Conservation (phyloP, 306 rosid species). For the Cucurbita argyrosperma region DNA sequence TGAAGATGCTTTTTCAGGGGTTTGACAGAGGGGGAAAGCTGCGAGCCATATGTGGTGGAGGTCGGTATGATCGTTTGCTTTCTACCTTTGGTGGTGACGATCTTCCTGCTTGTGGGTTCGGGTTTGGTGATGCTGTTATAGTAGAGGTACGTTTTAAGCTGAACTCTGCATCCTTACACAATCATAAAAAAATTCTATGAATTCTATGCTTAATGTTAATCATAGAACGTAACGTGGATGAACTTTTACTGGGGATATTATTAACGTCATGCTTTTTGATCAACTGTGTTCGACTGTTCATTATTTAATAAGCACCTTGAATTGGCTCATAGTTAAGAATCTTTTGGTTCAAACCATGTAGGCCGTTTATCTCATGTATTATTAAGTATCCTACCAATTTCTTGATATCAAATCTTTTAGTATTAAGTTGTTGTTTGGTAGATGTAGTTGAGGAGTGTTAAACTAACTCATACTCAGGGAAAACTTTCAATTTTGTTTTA, state of each 20-base stretch:
- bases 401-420: neutral
- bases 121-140: slow-evolving; percentile 96
- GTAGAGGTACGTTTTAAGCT: slow-evolving; percentile 56
- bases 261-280: neutral
- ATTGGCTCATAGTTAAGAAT: neutral
- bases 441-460: neutral
- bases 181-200: neutral
- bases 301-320: neutral
- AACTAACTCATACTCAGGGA: neutral
- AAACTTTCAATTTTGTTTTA: neutral
- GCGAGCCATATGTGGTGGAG: slow-evolving; percentile 97
- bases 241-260: neutral
- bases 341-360: neutral
- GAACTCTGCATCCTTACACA: neutral
- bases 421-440: neutral
- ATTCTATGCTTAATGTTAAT: too few relatives aligned
- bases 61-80: slow-evolving; percentile 77
- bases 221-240: too few relatives aligned
- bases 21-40: slow-evolving; percentile 87
- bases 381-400: neutral
- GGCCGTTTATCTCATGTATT: neutral
- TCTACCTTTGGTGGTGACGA: slow-evolving; percentile 91
- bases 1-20: slow-evolving; percentile 38
- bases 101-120: slow-evolving; percentile 88
- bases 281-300: neutral